Evolutionary conservation across 352 stramenopile species (phyloP), one percentile per base, ranked within the genome.

Genomic region (Phytopythium delawarense): DNA sequence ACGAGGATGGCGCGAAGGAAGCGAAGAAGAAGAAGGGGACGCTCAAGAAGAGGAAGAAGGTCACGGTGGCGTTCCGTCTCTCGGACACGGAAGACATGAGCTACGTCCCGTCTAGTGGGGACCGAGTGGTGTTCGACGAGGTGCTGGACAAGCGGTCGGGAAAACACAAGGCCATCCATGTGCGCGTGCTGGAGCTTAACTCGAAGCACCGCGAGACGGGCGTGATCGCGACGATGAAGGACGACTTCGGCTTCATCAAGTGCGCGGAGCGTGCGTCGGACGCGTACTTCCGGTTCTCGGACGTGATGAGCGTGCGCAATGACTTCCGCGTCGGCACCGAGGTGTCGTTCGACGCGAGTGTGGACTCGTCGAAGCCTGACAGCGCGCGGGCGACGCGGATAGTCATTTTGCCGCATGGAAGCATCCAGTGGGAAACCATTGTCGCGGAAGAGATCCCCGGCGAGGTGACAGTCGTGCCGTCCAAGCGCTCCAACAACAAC

Each of bases 171-270:
- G 82, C 82, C 0, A 64, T 81, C 44, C 89, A 89, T 62, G 75
- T 94, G 4, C 80, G 79, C 15, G 65, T 89, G 9, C 56, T 89
- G 11, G 60, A 77, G 28, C 64, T 94, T 23, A 88, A 89, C 59
- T 67, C 78, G 16, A 80, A 87, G 67, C 75, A 87, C 59, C 82
- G 84, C 21, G 83, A 90, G 65, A 79, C 70, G 13, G 84, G 84
- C 39, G 71, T 81, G 25, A 88, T 94, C 62, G 76, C 74, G 32
- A 78, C 79, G 6, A 57, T 92, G 63, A 89, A 89, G 48, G 82
- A 92, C 18, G 84, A 94, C 4, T 94, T 90, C 64, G 84, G 84
- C 0, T 94, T 94, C 61, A 90, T 94, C 63, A 89, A 90, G 65
- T 92, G 81, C 45, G 78, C 78, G 0, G 82, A 94, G 32, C 78